Evolutionary conservation across 352 stramenopile genomes (phyloP), one percentile per base, ranked within the genome.

Genomic region (Pythium monospermum): DNA sequence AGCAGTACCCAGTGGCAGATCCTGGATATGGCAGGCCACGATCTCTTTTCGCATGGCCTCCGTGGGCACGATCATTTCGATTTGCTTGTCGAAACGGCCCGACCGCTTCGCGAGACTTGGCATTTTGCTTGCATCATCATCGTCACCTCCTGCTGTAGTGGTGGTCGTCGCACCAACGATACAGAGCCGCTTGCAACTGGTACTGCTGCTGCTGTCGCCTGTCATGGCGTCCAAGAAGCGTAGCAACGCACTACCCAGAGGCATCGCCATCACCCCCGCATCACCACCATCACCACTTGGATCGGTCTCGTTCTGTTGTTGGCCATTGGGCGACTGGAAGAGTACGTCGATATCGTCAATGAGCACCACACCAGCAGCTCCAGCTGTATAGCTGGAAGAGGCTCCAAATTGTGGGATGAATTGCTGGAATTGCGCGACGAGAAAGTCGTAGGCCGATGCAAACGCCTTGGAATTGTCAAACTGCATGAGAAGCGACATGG

Each of bases 281-380:
- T 71, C 57, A 13, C 58, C 66, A 15, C 72, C 57, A 18, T 40
- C 50, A 1, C 59, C 60, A 5, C 32, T 38, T 12, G 32, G 8
- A 8, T 53, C 43, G 36, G 16, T 35, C 22, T 66, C 59, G 4
- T 55, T 55, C 37, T 75, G 61, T n/a, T n/a, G n/a, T n/a, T n/a
- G n/a, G 2, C 74, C 76, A 36, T 73, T 70, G 0, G 59, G 31
- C 0, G 68, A 58, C 45, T 74, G 64, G 53, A 92, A 90, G 37
- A 90, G 68, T 32, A 68, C 69, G 37, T 87, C 71, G 28, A 87
- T 50, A 27, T 92, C 76, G 60, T 92, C 82, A 49, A 92, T 67
- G 28, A 90, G 33, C 19, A 90, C 45, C 13, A 85, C 75, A 11
- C 76, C 73, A 46, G 42, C 51, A 32, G 33, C 48, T 26, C 8